These are phyloP conservation scores for Quercus engelmannii DNA, from an alignment of 306 rosid species.

Conservation along the genomic window DNA sequence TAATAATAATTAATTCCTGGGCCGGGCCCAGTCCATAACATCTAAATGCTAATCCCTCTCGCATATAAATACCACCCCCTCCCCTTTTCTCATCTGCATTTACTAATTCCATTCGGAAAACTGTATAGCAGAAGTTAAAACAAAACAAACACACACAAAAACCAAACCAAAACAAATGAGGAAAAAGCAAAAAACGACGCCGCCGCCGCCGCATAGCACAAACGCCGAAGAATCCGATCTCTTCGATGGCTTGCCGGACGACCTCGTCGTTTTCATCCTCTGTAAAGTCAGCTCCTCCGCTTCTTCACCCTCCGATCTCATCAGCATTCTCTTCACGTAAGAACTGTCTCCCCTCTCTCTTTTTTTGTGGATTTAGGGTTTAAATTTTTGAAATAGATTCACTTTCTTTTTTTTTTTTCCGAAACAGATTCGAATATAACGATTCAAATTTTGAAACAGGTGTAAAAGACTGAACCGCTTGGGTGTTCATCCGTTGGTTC, in stretches of 20 bases:
- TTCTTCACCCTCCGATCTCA: slow-evolving; percentile 61
- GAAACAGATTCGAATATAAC: no score
- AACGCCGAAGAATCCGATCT: slow-evolving; percentile 25
- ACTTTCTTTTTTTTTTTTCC: not conserved
- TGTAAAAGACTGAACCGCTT: slow-evolving; percentile 66
- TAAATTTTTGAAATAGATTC: no score
- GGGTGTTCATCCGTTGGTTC: slow-evolving; percentile 53
- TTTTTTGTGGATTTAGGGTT: not conserved
- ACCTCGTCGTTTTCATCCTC: slow-evolving; percentile 58
- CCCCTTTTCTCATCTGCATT: not conserved
- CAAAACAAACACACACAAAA: no score
- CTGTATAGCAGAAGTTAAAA: not conserved
- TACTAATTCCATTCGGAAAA: not conserved
- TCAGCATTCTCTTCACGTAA: slow-evolving; percentile 57
- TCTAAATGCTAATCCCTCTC: no score
- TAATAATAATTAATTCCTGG: no score
- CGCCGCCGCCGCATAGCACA: not conserved
- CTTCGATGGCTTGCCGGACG: slow-evolving; percentile 69
- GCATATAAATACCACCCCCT: not conserved
- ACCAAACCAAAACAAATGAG: not conserved
- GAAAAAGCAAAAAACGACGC: slow-evolving; percentile 17
- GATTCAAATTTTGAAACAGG: slow-evolving; percentile 21
- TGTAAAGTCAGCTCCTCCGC: slow-evolving; percentile 68
- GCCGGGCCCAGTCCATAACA: no score
- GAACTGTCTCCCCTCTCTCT: not conserved